These are phyloP conservation scores for Narthecium ossifragum DNA, from an alignment of 106 monocot species.

Conservation along the genomic window DNA sequence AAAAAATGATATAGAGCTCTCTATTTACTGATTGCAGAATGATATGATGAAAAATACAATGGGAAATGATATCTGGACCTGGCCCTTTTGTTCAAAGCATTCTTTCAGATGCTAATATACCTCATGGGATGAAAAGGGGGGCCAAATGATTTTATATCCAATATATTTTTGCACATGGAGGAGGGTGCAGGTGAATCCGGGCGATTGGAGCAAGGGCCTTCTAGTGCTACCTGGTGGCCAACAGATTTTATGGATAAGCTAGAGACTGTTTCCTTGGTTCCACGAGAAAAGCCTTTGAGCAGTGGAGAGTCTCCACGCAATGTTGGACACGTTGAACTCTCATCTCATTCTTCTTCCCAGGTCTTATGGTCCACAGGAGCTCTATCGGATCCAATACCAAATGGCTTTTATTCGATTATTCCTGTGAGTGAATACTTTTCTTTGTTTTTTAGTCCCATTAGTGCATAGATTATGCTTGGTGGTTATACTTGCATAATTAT, in stretches of 20 bases:
- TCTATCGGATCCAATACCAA: constrained; percentile 66
- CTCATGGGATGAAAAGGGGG: constrained; percentile 15
- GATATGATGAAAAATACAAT: neutral
- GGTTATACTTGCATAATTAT: no score
- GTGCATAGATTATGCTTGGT: no score
- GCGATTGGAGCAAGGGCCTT: constrained; percentile 28
- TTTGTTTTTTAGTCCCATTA: no score
- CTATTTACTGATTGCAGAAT: neutral
- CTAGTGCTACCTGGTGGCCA: constrained; percentile 47
- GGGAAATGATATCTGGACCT: constrained; percentile 1
- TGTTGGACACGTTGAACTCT: constrained; percentile 25
- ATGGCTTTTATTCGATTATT: constrained; percentile 86
- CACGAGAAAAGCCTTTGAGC: constrained; percentile 23
- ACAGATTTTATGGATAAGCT: constrained; percentile 58
- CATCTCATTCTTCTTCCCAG: constrained; percentile 57
- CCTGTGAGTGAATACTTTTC: no score
- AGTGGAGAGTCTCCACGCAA: constrained; percentile 12
- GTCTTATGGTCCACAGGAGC: constrained; percentile 82
- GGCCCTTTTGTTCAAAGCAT: neutral
- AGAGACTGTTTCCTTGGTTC: constrained; percentile 45
- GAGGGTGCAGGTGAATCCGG: constrained; percentile 45
- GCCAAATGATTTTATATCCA: constrained; percentile 28
- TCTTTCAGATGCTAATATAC: neutral
- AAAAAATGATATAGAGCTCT: neutral
- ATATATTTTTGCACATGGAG: constrained; percentile 43